Evolutionary conservation across 345 rosid species (phyloP).

Genomic region (Balakata baccata): DNA sequence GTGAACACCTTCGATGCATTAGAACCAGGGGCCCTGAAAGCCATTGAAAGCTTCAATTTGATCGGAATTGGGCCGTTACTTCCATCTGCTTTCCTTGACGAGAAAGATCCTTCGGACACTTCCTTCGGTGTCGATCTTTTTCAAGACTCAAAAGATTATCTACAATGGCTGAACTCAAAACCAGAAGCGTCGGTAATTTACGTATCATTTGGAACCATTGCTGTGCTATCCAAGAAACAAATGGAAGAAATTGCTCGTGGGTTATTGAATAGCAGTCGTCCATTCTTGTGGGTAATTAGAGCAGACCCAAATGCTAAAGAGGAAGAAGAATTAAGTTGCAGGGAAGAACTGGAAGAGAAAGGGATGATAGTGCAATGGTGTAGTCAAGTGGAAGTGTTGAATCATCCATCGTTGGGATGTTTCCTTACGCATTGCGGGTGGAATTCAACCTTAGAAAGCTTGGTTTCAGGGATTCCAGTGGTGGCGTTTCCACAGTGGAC

Average conservation of each 20-base stretch:
- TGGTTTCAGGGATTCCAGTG: slow-evolving; percentile 47
- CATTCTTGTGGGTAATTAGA: slow-evolving; percentile 60
- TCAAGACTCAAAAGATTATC: slow-evolving; percentile 28
- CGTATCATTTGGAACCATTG: slow-evolving; percentile 56
- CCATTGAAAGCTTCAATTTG: slow-evolving; percentile 28
- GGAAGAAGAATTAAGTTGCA: slow-evolving; percentile 29
- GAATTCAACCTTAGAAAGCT: slow-evolving; percentile 66
- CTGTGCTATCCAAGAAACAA: slow-evolving; percentile 40
- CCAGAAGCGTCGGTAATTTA: slow-evolving; percentile 36
- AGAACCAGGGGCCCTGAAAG: slow-evolving; percentile 44
- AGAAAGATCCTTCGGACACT: slow-evolving; percentile 19
- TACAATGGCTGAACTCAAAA: slow-evolving; percentile 44
- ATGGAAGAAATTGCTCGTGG: slow-evolving; percentile 44
- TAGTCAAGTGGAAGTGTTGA: slow-evolving; percentile 56
- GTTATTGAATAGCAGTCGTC: slow-evolving; percentile 26
- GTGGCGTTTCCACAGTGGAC: slow-evolving; percentile 67
- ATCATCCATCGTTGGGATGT: slow-evolving; percentile 53
- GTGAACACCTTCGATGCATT: slow-evolving; percentile 62
- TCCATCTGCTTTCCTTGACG: slow-evolving; percentile 35
- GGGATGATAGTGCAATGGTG: slow-evolving; percentile 75
- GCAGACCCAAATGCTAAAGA: slow-evolving; percentile 6
- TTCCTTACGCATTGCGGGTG: slow-evolving; percentile 75
- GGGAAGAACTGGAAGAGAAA: slow-evolving; percentile 42
- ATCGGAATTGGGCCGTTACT: slow-evolving; percentile 53
- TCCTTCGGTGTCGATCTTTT: slow-evolving; percentile 39